These are phyloP conservation scores for Phialocephala sp. DNA, from an alignment of 2,329 filamentous ascomycete genomes.

Conservation along the genomic window DNA sequence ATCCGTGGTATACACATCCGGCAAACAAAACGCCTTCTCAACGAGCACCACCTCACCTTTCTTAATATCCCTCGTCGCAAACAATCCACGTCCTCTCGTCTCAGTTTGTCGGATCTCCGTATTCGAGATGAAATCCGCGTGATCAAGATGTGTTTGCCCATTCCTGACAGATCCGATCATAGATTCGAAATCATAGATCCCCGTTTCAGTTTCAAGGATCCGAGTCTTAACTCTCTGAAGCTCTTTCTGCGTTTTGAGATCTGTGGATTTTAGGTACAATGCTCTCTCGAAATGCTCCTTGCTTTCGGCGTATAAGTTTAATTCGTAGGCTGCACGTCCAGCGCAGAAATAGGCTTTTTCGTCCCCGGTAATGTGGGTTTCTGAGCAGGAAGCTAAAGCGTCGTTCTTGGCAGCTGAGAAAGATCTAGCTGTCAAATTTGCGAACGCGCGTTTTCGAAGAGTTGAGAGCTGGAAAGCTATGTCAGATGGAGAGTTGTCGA, in stretches of 20 bases:
- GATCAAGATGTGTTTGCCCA: slow-evolving; percentile 19
- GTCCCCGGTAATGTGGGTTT: slow-evolving; percentile 9
- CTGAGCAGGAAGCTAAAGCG: slow-evolving; percentile 24
- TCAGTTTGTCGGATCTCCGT: slow-evolving; percentile 9
- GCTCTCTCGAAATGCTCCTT: slow-evolving; percentile 23
- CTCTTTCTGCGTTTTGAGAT: slow-evolving; percentile 25
- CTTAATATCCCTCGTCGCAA: slow-evolving; percentile 21
- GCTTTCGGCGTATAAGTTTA: slow-evolving; percentile 23
- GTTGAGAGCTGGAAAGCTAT: slow-evolving; percentile 13
- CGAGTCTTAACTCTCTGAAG: slow-evolving; percentile 13
- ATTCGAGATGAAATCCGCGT: slow-evolving; percentile 25
- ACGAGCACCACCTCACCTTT: slow-evolving; percentile 25
- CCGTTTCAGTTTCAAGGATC: slow-evolving; percentile 22
- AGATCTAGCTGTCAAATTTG: slow-evolving; percentile 24
- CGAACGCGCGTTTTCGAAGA: slow-evolving; percentile 28
- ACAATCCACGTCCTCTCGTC: slow-evolving; percentile 21
- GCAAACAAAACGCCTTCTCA: slow-evolving; percentile 31
- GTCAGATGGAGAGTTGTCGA: slow-evolving; percentile 14
- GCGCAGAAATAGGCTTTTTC: slow-evolving; percentile 27
- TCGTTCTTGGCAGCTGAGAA: slow-evolving; percentile 26
- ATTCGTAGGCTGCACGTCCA: slow-evolving; percentile 25
- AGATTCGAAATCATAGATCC: slow-evolving; percentile 24
- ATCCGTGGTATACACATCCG: slow-evolving; percentile 22
- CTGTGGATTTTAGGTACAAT: slow-evolving; percentile 16
- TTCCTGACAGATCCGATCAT: slow-evolving; percentile 19